Percentiles rank a stretch among this genome's conserved stretches.
phyloP scores from a whole-genome alignment of 352 stramenopile species.

The Phytophthora foliorum region DNA sequence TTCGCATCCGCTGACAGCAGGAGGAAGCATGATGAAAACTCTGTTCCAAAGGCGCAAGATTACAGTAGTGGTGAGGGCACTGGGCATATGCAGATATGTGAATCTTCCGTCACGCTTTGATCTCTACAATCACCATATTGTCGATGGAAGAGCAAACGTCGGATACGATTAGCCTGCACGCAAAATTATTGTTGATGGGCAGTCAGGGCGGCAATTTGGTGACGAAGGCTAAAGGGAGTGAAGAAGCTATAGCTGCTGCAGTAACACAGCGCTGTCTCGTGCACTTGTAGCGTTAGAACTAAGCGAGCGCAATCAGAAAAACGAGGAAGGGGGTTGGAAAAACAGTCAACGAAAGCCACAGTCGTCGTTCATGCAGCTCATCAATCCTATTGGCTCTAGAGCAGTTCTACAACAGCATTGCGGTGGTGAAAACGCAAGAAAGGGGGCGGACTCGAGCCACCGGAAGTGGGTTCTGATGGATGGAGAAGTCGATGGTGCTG shows the following conservation, averaged over 20 bases:
- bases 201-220: constrained; percentile 32
- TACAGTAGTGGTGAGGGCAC: background rate
- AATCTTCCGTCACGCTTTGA: constrained; percentile 35
- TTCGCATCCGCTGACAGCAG: constrained; percentile 5
- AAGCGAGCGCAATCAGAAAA: constrained; percentile 34
- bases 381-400: constrained; percentile 43
- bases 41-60: background rate
- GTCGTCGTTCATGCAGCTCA: constrained; percentile 31
- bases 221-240: constrained; percentile 29
- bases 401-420: constrained; percentile 40
- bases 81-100: constrained; percentile 1
- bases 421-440: background rate
- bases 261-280: constrained; percentile 53
- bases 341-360: constrained; percentile 1
- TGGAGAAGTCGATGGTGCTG: constrained; percentile 28
- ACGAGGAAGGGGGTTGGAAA: constrained; percentile 8
- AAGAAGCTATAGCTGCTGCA: constrained; percentile 56
- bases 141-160: background rate
- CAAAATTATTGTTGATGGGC: constrained; percentile 20
- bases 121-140: background rate
- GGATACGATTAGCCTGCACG: background rate
- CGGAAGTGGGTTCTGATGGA: constrained; percentile 50
- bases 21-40: constrained; percentile 2
- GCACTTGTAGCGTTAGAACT: constrained; percentile 58
- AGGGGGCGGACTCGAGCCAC: background rate